Percentiles rank a stretch among this genome's conserved stretches.
phyloP scores from a whole-genome alignment of 1,284 basidiomycete genomes.

The Singerocomus inundabilis region DNA sequence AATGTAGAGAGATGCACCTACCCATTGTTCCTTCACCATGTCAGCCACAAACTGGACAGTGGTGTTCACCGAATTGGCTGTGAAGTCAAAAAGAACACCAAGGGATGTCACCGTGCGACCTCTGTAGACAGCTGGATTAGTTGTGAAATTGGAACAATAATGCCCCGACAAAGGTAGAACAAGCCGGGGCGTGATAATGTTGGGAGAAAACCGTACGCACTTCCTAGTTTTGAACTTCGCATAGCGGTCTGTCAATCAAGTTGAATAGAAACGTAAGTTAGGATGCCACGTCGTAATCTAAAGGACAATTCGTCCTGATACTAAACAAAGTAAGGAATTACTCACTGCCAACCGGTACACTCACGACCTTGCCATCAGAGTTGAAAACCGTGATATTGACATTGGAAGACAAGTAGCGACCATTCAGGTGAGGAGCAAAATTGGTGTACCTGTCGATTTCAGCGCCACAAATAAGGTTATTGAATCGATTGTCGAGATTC shows the following conservation, averaged over 20 bases:
- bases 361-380: slow-evolving; percentile 48
- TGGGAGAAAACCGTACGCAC: slow-evolving; percentile 40
- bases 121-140: slow-evolving; percentile 34
- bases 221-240: slow-evolving; percentile 74
- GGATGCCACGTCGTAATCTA: background rate
- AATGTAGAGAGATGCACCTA: slow-evolving; percentile 26
- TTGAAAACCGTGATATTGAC: slow-evolving; percentile 76
- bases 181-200: background rate
- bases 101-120: slow-evolving; percentile 75
- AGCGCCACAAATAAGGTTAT: background rate
- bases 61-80: slow-evolving; percentile 60
- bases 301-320: background rate
- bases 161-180: background rate
- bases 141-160: background rate
- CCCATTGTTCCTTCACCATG: slow-evolving; percentile 78
- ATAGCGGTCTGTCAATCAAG: slow-evolving; percentile 49
- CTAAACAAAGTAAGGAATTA: background rate
- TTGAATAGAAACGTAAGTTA: background rate
- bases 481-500: background rate
- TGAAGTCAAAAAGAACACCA: slow-evolving; percentile 77
- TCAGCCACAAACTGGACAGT: slow-evolving; percentile 71
- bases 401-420: slow-evolving; percentile 81
- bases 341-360: slow-evolving; percentile 63
- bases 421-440: slow-evolving; percentile 69
- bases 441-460: slow-evolving; percentile 53